Base-by-base conservation (phyloP, 257 asterid species). In the Rhazya stricta region DNA sequence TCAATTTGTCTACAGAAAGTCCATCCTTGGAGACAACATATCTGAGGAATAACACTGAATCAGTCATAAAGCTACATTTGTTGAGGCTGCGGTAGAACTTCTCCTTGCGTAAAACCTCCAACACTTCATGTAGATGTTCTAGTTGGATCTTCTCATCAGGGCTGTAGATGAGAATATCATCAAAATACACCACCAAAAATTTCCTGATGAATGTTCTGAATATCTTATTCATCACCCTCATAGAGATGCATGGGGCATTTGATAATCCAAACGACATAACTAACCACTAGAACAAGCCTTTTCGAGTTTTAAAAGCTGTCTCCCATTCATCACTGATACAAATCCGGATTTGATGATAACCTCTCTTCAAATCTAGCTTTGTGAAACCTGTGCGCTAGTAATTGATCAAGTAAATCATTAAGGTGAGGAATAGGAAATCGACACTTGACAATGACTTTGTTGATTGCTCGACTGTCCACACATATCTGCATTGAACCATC, bases 351-450 rank as follows among this genome's bases (percentile, higher is more conserved):
- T 25, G 61, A 54, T 54, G 61, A 19, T 54, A 54, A 25, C 61
- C 19, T 5, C 61, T 54, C 15, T 62, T 25, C 19, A 62, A 7
- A 32, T 25, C 41, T 16, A 62, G 4, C 27, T 7, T 62, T 23
- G 69, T 62, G 36, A 62, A 62, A 62, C 69, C 69, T 62, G 19
- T 15, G 69, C 69, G 13, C 69, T 32, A 29, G 41, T 27, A 27
- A 10, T 23, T 27, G 27, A 69, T 69, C 74, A 1, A 46, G 2
- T 12, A 70, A 2, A 39, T 70, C 74, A 43, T 70, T 39, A 2
- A 69, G 27, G 18, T 23, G 4, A 46, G 74, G 62, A 46, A 70
- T 70, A 0, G 66, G 63, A 11, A 25, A 36, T 29, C 0, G 42
- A 36, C 32, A 71, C n/a, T 53, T 71, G 60, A 51, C n/a, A 13